Percentiles rank a stretch among this genome's conserved stretches.
These are phyloP conservation scores for Ormosia emarginata DNA, from an alignment of 306 rosid genomes.

Conservation along the genomic window DNA sequence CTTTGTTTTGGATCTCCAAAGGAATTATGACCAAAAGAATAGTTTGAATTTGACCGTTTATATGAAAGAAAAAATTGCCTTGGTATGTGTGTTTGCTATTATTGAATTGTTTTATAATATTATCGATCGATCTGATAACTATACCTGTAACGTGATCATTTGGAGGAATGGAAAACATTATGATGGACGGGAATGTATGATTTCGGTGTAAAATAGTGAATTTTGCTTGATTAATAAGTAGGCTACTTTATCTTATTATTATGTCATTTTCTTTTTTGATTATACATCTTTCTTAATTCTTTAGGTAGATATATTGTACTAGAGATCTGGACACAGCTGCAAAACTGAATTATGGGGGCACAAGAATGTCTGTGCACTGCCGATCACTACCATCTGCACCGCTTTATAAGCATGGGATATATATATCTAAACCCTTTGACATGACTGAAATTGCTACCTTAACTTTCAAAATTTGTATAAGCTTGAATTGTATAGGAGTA, in stretches of 20 bases:
- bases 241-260: background rate
- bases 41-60: conserved; percentile 4
- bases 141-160: background rate
- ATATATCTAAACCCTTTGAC: too few species aligned
- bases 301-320: too few species aligned
- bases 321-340: too few species aligned
- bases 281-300: too few species aligned
- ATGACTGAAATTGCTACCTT: too few species aligned
- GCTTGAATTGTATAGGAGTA: too few species aligned
- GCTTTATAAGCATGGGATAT: too few species aligned
- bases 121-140: background rate
- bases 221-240: background rate
- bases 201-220: background rate
- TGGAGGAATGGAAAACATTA: background rate
- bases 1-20: background rate
- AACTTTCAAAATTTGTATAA: too few species aligned
- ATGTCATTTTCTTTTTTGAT: too few species aligned
- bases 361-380: too few species aligned
- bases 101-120: background rate
- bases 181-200: background rate
- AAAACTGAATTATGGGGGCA: too few species aligned
- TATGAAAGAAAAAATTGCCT: background rate
- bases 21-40: background rate
- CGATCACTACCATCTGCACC: too few species aligned
- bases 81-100: background rate